A percentile compares a stretch with the other conserved stretches of the same genome.
Evolutionary conservation across 768 basidiomycete species (phyloP).

Genomic region (Mycena polygramma): DNA sequence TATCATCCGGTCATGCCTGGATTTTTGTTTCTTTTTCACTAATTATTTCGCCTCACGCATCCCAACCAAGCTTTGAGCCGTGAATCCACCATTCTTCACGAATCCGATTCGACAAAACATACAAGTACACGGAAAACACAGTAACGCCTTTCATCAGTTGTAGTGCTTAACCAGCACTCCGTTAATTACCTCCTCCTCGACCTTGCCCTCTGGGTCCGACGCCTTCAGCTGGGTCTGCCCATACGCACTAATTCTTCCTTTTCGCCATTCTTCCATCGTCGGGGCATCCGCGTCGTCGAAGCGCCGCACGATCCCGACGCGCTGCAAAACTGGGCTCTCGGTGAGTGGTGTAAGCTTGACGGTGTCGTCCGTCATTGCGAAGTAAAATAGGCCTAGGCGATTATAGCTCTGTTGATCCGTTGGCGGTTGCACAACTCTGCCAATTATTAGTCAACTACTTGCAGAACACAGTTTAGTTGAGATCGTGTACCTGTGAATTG

Average conservation of each 20-base stretch:
- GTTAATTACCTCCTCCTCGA: slow-evolving; percentile 68
- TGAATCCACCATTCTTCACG: too few relatives aligned
- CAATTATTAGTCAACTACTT: background rate
- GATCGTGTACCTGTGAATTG: slow-evolving; percentile 66
- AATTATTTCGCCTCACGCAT: too few relatives aligned
- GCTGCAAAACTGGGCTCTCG: slow-evolving; percentile 64
- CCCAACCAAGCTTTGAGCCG: too few relatives aligned
- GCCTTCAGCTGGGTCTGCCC: slow-evolving; percentile 62
- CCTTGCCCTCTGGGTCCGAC: slow-evolving; percentile 48
- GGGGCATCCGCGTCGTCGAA: slow-evolving; percentile 58
- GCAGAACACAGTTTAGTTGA: too few relatives aligned
- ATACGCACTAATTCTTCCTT: slow-evolving; percentile 63
- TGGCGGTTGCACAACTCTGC: slow-evolving; percentile 73
- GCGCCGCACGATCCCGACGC: slow-evolving; percentile 54
- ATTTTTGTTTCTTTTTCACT: too few relatives aligned
- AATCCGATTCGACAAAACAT: too few relatives aligned
- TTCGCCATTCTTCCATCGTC: slow-evolving; percentile 67
- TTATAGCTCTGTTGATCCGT: slow-evolving; percentile 62
- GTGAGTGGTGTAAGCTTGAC: slow-evolving; percentile 59
- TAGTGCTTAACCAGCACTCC: slow-evolving; percentile 71
- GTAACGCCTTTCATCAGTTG: slow-evolving; percentile 48
- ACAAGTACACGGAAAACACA: too few relatives aligned
- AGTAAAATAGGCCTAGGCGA: slow-evolving; percentile 72
- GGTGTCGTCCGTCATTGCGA: slow-evolving; percentile 64
- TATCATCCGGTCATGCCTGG: too few relatives aligned